Conservation (phyloP, 441 rosid genomes). For the Capsella rubella region DNA sequence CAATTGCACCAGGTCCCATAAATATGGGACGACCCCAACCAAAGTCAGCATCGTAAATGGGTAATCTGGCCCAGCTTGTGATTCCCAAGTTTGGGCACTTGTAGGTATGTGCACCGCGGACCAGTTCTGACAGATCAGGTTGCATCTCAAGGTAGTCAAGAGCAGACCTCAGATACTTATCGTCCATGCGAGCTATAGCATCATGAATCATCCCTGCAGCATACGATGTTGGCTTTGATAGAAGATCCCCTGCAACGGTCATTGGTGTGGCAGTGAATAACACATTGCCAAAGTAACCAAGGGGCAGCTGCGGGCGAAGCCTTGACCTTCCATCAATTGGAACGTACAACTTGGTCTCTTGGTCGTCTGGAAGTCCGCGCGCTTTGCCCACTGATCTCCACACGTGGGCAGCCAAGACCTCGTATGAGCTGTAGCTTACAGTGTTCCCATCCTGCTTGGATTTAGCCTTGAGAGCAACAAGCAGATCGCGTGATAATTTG, state of each 20-base stretch:
- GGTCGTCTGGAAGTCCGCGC: constrained; percentile 74
- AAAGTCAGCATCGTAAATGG: constrained; percentile 94
- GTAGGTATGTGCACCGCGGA: constrained; percentile 92
- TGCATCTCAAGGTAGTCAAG: constrained; percentile 94
- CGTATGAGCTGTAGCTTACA: constrained; percentile 79
- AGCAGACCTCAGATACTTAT: constrained; percentile 87
- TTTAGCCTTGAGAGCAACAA: constrained; percentile 76
- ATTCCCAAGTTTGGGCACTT: constrained; percentile 91
- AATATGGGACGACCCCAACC: constrained; percentile 98
- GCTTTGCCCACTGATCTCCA: constrained; percentile 85
- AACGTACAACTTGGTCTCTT: constrained; percentile 80
- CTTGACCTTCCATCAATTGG: constrained; percentile 94
- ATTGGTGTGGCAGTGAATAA: too few species aligned
- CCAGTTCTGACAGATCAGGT: constrained; percentile 83
- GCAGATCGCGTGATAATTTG: constrained; percentile 74
- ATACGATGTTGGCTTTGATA: too few species aligned
- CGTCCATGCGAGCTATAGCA: constrained; percentile 79
- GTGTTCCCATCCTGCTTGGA: constrained; percentile 79
- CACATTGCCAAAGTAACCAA: too few species aligned
- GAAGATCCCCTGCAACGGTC: too few species aligned
- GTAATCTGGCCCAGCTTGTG: constrained; percentile 94
- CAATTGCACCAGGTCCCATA: constrained; percentile 98
- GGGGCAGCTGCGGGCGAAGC: constrained; percentile 34
- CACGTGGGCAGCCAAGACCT: constrained; percentile 92
- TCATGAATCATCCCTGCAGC: constrained; percentile 59